A percentile compares a stretch with the other conserved stretches of the same genome.
Evolutionary conservation across 2,329 filamentous ascomycete genomes (phyloP).

Genomic region (Kalaharituber pfeilii): DNA sequence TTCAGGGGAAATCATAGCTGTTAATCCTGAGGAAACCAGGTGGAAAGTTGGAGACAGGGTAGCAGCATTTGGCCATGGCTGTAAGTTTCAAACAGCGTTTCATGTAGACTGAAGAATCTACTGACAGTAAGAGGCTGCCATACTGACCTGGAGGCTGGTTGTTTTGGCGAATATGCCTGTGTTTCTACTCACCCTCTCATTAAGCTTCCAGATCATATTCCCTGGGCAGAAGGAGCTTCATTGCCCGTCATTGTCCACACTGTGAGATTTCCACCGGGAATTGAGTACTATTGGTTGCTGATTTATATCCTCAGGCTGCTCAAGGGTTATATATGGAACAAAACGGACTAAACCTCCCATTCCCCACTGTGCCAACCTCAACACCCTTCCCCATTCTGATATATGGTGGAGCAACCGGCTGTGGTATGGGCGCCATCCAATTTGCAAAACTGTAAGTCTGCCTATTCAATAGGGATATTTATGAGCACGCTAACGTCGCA

Average conservation of each 20-base stretch:
- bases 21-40: conserved; percentile 16
- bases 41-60: conserved; percentile 27
- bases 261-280: not conserved
- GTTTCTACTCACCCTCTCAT: conserved; percentile 24
- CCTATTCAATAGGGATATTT: not conserved
- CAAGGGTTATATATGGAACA: not conserved
- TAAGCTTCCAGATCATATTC: conserved; percentile 24
- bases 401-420: conserved; percentile 5
- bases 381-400: not conserved
- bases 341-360: not conserved
- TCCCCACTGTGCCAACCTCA: too few relatives aligned
- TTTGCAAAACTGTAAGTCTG: not conserved
- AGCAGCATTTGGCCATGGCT: conserved; percentile 22
- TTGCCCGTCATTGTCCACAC: conserved; percentile 24
- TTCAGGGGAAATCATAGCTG: conserved; percentile 17
- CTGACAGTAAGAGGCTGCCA: conserved; percentile 24
- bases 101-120: not conserved
- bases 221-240: conserved; percentile 24
- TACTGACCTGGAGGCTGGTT: conserved; percentile 23
- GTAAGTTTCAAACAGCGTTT: not conserved
- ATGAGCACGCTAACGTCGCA: not conserved
- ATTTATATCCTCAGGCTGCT: too few relatives aligned
- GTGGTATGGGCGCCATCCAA: conserved; percentile 2
- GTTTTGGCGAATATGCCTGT: conserved; percentile 27
- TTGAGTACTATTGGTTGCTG: not conserved